These are phyloP conservation scores for Podospora pseudocomata DNA, from an alignment of 495 filamentous ascomycete genomes.

Conservation along the genomic window DNA sequence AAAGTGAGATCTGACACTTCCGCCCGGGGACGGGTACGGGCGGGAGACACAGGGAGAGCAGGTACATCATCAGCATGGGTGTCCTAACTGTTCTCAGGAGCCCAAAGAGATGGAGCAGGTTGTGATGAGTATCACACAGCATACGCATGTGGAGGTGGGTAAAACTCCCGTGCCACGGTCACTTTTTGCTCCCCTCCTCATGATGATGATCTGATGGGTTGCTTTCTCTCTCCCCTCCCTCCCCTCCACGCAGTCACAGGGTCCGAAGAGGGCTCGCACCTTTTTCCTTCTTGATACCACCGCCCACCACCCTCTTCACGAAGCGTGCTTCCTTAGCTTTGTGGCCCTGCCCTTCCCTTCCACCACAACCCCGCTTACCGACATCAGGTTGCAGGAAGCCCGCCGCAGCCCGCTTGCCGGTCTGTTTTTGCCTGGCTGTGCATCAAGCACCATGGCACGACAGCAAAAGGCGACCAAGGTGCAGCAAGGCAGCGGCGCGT, in stretches of 20 bases:
- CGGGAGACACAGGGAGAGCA: conserved; percentile 11
- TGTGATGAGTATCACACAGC: background rate
- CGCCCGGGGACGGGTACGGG: conserved; percentile 10
- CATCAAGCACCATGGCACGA: background rate
- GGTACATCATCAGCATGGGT: conserved; percentile 20
- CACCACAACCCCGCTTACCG: background rate
- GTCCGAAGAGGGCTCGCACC: conserved; percentile 10
- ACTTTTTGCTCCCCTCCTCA: background rate
- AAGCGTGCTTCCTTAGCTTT: background rate
- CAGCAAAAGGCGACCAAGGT: background rate
- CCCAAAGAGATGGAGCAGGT: background rate
- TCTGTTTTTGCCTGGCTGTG: background rate
- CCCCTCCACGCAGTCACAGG: conserved; percentile 5
- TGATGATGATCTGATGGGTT: background rate
- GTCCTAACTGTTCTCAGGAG: background rate
- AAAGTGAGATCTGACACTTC: conserved; percentile 34
- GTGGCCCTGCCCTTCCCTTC: conserved; percentile 2
- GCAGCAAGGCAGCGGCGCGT: conserved; percentile 2
- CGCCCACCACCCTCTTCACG: background rate
- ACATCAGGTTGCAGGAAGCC: background rate
- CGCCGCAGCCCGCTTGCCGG: background rate
- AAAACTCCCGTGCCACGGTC: background rate
- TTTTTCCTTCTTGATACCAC: background rate
- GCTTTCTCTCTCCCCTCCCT: background rate
- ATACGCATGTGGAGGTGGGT: background rate